A percentile compares a stretch with the other conserved stretches of the same genome.
Evolutionary conservation across 2,329 filamentous ascomycete species (phyloP).

Genomic region (Neonectria ditissima): DNA sequence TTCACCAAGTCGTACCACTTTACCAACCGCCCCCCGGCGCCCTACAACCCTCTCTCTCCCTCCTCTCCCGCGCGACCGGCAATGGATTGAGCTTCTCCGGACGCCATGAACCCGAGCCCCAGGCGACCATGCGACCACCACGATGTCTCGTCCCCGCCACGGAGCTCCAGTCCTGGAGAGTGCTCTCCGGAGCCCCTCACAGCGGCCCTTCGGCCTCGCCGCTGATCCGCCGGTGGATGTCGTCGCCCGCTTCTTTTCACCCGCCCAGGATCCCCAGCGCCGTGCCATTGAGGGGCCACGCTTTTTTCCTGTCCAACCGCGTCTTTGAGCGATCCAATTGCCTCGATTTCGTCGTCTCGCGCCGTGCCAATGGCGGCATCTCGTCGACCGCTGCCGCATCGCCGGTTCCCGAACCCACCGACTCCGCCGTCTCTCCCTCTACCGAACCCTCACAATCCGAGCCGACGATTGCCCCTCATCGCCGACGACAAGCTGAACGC

Average conservation of each 20-base stretch:
- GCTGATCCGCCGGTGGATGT: constrained; percentile 45
- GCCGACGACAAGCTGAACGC: constrained; percentile 49
- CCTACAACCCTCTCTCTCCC: constrained; percentile 18
- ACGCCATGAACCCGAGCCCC: constrained; percentile 47
- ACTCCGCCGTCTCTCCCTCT: constrained; percentile 36
- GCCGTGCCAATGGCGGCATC: constrained; percentile 44
- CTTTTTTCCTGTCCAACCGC: constrained; percentile 53
- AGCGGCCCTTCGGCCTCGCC: constrained; percentile 18
- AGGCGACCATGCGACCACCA: constrained; percentile 51
- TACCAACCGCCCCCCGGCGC: constrained; percentile 25
- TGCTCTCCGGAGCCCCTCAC: constrained; percentile 38
- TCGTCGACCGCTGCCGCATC: constrained; percentile 43
- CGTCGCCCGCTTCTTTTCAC: constrained; percentile 43
- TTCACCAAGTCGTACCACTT: constrained; percentile 42
- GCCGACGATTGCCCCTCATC: constrained; percentile 48
- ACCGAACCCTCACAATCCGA: constrained; percentile 38
- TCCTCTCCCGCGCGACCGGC: constrained; percentile 22
- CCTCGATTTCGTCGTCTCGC: constrained; percentile 50
- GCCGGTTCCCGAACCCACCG: constrained; percentile 27
- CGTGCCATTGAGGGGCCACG: constrained; percentile 30
- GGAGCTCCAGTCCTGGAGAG: constrained; percentile 41
- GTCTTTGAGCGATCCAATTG: constrained; percentile 52
- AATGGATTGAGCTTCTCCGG: constrained; percentile 44
- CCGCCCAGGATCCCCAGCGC: constrained; percentile 39
- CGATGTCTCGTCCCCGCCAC: constrained; percentile 46